Evolutionary conservation across 2,329 filamentous ascomycete species (phyloP).

Genomic region (Botrytis medusae): DNA sequence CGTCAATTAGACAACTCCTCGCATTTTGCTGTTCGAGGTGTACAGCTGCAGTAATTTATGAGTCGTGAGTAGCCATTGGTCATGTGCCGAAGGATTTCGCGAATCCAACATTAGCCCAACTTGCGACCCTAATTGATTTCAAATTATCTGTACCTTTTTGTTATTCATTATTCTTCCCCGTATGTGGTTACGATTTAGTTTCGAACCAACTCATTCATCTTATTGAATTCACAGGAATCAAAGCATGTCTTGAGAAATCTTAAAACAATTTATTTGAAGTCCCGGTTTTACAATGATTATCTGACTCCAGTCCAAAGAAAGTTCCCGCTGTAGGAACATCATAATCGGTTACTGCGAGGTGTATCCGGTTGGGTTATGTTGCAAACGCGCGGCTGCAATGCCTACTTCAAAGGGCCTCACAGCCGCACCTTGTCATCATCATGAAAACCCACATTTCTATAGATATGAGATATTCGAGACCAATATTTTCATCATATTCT

Average conservation of each 20-base stretch:
- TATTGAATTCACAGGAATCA: not conserved
- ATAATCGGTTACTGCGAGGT: not conserved
- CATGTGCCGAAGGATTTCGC: not conserved
- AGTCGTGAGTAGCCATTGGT: not conserved
- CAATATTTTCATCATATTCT: not conserved
- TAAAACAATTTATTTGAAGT: not conserved
- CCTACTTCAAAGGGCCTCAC: constrained; percentile 1
- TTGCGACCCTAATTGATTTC: not conserved
- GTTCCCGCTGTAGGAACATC: not conserved
- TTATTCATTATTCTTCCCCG: not conserved
- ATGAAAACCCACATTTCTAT: not conserved
- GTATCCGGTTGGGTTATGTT: not conserved
- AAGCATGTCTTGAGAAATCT: not conserved
- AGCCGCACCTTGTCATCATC: not conserved
- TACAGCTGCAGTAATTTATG: not conserved
- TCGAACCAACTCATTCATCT: not conserved
- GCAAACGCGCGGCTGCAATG: constrained; percentile 12
- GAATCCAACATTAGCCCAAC: not conserved
- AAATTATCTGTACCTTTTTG: not conserved
- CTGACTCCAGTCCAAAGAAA: not conserved
- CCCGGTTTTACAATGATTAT: not conserved
- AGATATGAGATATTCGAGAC: not conserved
- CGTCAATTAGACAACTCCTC: not conserved
- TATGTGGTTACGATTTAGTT: not conserved
- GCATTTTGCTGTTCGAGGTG: not conserved